phyloP scores from a whole-genome alignment of 139 green algal genomes.

The Chloropicon primus region DNA sequence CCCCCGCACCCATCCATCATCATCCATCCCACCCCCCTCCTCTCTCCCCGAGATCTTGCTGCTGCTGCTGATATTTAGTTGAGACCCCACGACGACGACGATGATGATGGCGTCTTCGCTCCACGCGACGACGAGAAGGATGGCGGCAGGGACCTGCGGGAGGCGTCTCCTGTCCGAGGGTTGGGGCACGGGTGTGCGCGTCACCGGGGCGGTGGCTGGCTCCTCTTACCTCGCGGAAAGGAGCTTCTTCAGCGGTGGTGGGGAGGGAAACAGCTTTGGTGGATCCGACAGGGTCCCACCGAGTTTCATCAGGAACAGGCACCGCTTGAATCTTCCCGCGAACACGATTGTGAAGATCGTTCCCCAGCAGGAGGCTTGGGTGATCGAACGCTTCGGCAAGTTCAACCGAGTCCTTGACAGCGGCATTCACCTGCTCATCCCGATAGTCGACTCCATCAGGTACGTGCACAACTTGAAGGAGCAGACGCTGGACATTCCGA shows the following conservation, averaged over 20 bases:
- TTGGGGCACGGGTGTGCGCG: too few species aligned
- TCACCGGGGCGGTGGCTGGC: too few species aligned
- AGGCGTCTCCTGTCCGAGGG: too few species aligned
- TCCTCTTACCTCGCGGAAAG: neutral
- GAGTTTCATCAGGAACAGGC: neutral
- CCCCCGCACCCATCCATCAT: too few species aligned
- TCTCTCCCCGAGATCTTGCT: too few species aligned
- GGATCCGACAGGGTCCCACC: neutral
- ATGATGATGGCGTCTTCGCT: too few species aligned
- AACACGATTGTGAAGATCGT: slow-evolving; percentile 1
- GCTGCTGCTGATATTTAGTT: too few species aligned
- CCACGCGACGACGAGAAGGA: too few species aligned
- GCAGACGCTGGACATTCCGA: slow-evolving; percentile 62
- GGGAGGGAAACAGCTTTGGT: neutral
- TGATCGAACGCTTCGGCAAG: slow-evolving; percentile 76
- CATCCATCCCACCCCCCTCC: too few species aligned
- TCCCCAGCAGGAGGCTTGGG: slow-evolving; percentile 20
- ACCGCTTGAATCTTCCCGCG: neutral
- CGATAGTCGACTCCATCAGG: slow-evolving; percentile 36
- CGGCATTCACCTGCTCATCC: slow-evolving; percentile 89
- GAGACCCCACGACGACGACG: too few species aligned
- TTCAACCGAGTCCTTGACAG: slow-evolving; percentile 59
- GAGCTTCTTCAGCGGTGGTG: neutral
- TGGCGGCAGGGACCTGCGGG: too few species aligned
- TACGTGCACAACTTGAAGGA: slow-evolving; percentile 84